These are phyloP conservation scores for Agroathelia rolfsii DNA, from an alignment of 1,284 basidiomycete species.

Conservation along the genomic window DNA sequence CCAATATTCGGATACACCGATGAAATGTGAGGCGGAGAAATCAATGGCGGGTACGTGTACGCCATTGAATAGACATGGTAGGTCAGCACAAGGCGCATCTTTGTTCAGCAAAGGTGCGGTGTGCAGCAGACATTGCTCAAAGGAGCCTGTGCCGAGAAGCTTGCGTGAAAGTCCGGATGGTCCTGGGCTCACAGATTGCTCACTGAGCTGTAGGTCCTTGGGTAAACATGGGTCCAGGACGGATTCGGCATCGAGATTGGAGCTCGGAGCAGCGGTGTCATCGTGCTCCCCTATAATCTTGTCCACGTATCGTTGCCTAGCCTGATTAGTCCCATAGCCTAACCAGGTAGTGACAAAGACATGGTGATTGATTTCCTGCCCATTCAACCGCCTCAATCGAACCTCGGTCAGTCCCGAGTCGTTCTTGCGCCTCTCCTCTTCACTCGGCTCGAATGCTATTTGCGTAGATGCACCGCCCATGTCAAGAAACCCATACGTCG, in stretches of 20 bases:
- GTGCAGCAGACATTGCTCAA: slow-evolving; percentile 70
- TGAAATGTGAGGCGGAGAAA: slow-evolving; percentile 87
- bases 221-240: slow-evolving; percentile 89
- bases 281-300: slow-evolving; percentile 51
- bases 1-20: slow-evolving; percentile 99
- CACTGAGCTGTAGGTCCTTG: slow-evolving; percentile 51
- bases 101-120: slow-evolving; percentile 83
- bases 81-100: slow-evolving; percentile 72
- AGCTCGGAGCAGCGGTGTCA: slow-evolving; percentile 19
- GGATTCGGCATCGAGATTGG: slow-evolving; percentile 23
- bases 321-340: slow-evolving; percentile 96
- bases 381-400: slow-evolving; percentile 72
- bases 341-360: slow-evolving; percentile 99
- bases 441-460: slow-evolving; percentile 89
- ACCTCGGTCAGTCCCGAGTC: slow-evolving; percentile 59
- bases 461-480: slow-evolving; percentile 96
- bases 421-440: slow-evolving; percentile 38
- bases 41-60: slow-evolving; percentile 88
- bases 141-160: slow-evolving; percentile 86
- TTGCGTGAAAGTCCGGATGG: no score
- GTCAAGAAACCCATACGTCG: slow-evolving; percentile 90
- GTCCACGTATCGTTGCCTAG: slow-evolving; percentile 83
- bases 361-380: slow-evolving; percentile 80
- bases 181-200: slow-evolving; percentile 40
- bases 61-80: slow-evolving; percentile 93